Conservation (phyloP, 1,284 basidiomycete genomes). For the Wolfiporia cocos region DNA sequence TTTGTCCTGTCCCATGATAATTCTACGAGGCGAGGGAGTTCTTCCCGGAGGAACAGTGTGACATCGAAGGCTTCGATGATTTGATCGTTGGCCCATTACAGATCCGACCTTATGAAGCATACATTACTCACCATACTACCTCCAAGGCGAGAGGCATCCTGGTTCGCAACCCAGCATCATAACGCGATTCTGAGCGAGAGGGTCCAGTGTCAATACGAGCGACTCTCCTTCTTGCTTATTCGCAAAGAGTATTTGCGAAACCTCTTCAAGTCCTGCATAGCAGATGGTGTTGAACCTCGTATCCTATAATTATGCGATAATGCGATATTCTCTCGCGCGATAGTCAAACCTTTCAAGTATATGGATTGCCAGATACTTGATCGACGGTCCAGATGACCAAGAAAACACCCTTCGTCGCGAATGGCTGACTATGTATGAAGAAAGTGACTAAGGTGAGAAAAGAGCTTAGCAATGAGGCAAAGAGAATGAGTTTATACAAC, state of each 20-base stretch:
- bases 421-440: slow-evolving; percentile 52
- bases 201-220: slow-evolving; percentile 67
- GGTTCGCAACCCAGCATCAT: slow-evolving; percentile 46
- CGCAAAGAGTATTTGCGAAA: no score
- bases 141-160: slow-evolving; percentile 41
- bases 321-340: no score
- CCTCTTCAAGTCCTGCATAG: slow-evolving; percentile 36
- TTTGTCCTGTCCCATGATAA: no score
- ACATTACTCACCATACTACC: slow-evolving; percentile 62
- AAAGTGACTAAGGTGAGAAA: slow-evolving; percentile 51
- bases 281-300: neutral
- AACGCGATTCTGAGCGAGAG: slow-evolving; percentile 50
- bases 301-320: neutral
- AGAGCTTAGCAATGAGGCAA: slow-evolving; percentile 46
- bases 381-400: slow-evolving; percentile 49
- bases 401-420: slow-evolving; percentile 53
- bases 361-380: no score
- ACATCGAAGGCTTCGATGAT: slow-evolving; percentile 55
- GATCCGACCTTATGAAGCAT: slow-evolving; percentile 63
- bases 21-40: slow-evolving; percentile 43
- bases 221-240: slow-evolving; percentile 64
- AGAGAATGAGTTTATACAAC: slow-evolving; percentile 63
- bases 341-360: slow-evolving; percentile 18
- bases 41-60: slow-evolving; percentile 47
- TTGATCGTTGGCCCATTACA: slow-evolving; percentile 54